Evolutionary conservation across 176 grass and related monocot genomes (phyloP).

Genomic region (Juncus effusus): DNA sequence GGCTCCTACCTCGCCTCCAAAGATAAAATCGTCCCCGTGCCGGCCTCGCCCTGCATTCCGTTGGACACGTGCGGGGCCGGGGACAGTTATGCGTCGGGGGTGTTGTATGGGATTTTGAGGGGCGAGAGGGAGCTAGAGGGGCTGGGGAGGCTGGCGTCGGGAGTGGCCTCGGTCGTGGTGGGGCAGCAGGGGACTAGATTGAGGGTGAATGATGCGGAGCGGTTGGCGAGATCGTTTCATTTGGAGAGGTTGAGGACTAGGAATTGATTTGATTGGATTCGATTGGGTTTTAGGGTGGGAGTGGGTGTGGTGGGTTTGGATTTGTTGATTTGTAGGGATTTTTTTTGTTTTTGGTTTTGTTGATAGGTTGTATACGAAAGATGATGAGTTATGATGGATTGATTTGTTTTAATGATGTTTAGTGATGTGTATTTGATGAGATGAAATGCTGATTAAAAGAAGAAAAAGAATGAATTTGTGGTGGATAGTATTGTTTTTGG

Average conservation of each 20-base stretch:
- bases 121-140: conserved; percentile 74
- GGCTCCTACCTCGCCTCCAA: conserved; percentile 85
- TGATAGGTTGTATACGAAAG: conserved; percentile 21
- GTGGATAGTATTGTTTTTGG: too few species aligned
- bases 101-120: conserved; percentile 75
- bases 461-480: too few species aligned
- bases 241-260: conserved; percentile 61
- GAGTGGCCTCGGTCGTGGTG: conserved; percentile 68
- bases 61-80: conserved; percentile 85
- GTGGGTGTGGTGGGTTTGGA: not conserved
- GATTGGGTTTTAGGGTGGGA: conserved; percentile 17
- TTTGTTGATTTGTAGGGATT: conserved; percentile 5
- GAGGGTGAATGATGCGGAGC: conserved; percentile 57
- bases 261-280: conserved; percentile 31
- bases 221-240: conserved; percentile 63
- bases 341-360: not conserved
- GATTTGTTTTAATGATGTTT: not conserved
- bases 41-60: conserved; percentile 57
- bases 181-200: conserved; percentile 87
- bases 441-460: too few species aligned
- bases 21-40: conserved; percentile 85
- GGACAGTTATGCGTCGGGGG: conserved; percentile 83
- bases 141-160: conserved; percentile 60
- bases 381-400: not conserved
- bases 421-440: not conserved